These are phyloP conservation scores for Colletotrichum salicis DNA, from an alignment of 2,329 filamentous ascomycete genomes.

Conservation along the genomic window DNA sequence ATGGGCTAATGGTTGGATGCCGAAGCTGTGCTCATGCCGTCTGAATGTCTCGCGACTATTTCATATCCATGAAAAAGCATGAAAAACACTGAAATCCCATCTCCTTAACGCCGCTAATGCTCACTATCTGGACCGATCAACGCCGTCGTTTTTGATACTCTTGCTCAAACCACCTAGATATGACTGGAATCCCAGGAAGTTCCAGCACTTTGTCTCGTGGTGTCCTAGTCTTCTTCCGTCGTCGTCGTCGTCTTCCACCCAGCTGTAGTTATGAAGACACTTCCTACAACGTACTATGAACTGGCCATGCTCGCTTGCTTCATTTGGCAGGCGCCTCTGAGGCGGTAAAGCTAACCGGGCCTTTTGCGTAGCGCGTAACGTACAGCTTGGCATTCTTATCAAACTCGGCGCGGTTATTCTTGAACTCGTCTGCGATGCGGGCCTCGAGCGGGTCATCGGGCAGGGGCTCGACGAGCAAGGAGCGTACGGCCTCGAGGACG, in stretches of 20 bases:
- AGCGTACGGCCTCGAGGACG: conserved; percentile 81
- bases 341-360: conserved; percentile 48
- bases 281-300: neutral
- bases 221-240: neutral
- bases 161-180: neutral
- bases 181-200: neutral
- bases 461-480: conserved; percentile 82
- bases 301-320: neutral
- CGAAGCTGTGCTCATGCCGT: neutral
- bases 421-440: conserved; percentile 86
- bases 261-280: neutral
- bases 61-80: neutral
- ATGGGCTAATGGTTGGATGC: neutral
- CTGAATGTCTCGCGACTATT: neutral
- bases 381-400: conserved; percentile 81
- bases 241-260: neutral
- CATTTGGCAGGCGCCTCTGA: conserved; percentile 24
- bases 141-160: neutral
- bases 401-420: conserved; percentile 73
- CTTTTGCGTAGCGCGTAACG: conserved; percentile 76
- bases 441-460: conserved; percentile 90
- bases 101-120: conserved; percentile 14
- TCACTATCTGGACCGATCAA: neutral
- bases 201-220: neutral
- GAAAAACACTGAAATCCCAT: neutral